Base-by-base conservation (phyloP, 2,329 filamentous ascomycete species). In the Berkeleyomyces basicola region DNA sequence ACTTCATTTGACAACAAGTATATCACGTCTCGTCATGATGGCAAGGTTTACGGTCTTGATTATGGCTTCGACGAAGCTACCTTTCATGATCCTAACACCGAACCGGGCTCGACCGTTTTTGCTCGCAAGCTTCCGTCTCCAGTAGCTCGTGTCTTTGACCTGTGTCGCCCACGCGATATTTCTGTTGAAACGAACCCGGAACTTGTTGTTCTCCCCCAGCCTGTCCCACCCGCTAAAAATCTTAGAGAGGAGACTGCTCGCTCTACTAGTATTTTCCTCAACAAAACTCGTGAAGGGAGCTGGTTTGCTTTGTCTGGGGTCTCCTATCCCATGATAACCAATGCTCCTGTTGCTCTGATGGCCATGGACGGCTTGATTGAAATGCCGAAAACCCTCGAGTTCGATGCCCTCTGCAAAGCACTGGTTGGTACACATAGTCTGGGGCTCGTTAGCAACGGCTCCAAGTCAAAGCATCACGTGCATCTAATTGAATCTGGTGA, bases 291-390 rank as follows among this genome's bases (percentile, higher is more conserved):
- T 63, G 77, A 79, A n/a, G 92, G 91, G 39, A 87, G 88, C 65
- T 97, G 92, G 90, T 99, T 92, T 72, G 93, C 91, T 40, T 80
- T 97, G 74, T 96, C 92, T 1, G 92, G 95, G 64, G 80, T 79
- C 47, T 84, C 84, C 7, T 97, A 96, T 68, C 93, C 93, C 3
- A 79, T 92, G 7, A 89, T 96, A 37, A 86, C 91, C 31, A 82
- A 89, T 61, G 85, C 79, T 0, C 78, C 79, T 0, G 66, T 70
- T 2, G 81, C 76, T 31, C 74, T 73, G 66, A 75, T 77, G 51
- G 75, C 75, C 67, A 73, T 68, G 10, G 70, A 72, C 6, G 75
- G 76, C 37, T 84, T 78, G 72, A 76, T 77, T 70, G 74, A 81
- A n/a, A 69, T 72, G 40, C 70, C 69, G 16, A 65, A 63, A 37